Conservation (phyloP, 805 yeast species). For the Metschnikowia continentalis region DNA sequence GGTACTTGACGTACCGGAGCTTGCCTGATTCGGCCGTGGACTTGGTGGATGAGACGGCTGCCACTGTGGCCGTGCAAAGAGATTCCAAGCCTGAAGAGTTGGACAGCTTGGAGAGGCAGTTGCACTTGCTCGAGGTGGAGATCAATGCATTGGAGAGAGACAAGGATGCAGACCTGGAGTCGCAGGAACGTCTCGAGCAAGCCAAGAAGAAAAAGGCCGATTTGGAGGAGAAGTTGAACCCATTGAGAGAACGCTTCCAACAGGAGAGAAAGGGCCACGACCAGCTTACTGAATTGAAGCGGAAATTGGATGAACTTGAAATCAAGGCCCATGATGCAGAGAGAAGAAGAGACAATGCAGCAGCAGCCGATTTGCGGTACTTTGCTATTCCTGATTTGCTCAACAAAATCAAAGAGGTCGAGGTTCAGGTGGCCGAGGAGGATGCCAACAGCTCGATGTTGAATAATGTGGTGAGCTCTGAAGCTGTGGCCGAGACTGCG, state of each 20-base stretch:
- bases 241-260: slow-evolving; percentile 77
- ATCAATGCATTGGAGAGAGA: slow-evolving; percentile 96
- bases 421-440: slow-evolving; percentile 73
- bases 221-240: slow-evolving; percentile 78
- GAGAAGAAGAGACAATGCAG: slow-evolving; percentile 89
- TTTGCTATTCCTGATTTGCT: slow-evolving; percentile 94
- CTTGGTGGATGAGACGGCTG: slow-evolving; percentile 92
- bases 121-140: slow-evolving; percentile 89
- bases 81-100: slow-evolving; percentile 97
- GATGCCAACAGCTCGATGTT: slow-evolving; percentile 64
- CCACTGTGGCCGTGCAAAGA: slow-evolving; percentile 94
- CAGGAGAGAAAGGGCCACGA: slow-evolving; percentile 90
- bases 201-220: slow-evolving; percentile 80
- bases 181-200: slow-evolving; percentile 77
- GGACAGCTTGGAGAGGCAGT: slow-evolving; percentile 88
- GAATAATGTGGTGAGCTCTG: slow-evolving; percentile 83
- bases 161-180: slow-evolving; percentile 74
- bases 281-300: slow-evolving; percentile 82
- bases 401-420: slow-evolving; percentile 70
- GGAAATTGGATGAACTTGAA: slow-evolving; percentile 88
- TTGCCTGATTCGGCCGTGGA: slow-evolving; percentile 97
- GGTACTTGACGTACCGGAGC: slow-evolving; percentile 91
- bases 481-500: slow-evolving; percentile 93
- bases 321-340: slow-evolving; percentile 94
- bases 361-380: slow-evolving; percentile 94